A percentile compares a stretch with the other conserved stretches of the same genome.
phyloP scores from a whole-genome alignment of 192 early-diverging fungal genomes.

The Rhizoclosmatium globosum region DNA sequence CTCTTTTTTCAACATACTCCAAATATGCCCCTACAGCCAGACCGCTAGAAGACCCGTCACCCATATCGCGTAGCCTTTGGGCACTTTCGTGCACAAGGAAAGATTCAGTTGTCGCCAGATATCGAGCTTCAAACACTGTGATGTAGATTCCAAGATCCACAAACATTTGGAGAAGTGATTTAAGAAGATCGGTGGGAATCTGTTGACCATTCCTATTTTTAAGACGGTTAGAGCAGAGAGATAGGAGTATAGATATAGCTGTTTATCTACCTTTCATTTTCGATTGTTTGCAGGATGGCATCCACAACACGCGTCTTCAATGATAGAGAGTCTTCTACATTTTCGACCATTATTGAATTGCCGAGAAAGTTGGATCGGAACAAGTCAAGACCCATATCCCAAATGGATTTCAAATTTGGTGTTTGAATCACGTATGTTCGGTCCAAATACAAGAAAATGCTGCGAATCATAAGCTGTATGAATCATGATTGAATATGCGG shows the following conservation, averaged over 20 bases:
- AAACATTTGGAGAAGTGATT: conserved; percentile 28
- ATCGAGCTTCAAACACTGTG: conserved; percentile 3
- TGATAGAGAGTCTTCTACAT: background rate
- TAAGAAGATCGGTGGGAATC: background rate
- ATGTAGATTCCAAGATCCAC: conserved; percentile 27
- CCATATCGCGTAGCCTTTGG: background rate
- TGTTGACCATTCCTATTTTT: conserved; percentile 23
- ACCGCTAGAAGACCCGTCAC: background rate
- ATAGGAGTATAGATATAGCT: background rate
- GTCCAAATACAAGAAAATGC: conserved; percentile 91
- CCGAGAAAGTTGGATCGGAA: conserved; percentile 73
- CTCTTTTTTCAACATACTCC: conserved; percentile 70
- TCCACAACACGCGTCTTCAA: conserved; percentile 44
- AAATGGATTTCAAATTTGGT: conserved; percentile 70
- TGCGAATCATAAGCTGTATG: conserved; percentile 73
- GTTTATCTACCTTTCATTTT: conserved; percentile 63
- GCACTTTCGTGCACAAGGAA: conserved; percentile 13
- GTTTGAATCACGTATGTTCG: conserved; percentile 88
- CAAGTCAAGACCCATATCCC: conserved; percentile 88
- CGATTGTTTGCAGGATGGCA: conserved; percentile 71
- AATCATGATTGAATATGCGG: background rate
- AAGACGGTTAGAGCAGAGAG: background rate
- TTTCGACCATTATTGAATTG: background rate
- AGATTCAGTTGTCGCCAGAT: conserved; percentile 10
- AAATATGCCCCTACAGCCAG: conserved; percentile 67